Base-by-base conservation (phyloP, 257 asterid genomes). In the Lycium ferocissimum region DNA sequence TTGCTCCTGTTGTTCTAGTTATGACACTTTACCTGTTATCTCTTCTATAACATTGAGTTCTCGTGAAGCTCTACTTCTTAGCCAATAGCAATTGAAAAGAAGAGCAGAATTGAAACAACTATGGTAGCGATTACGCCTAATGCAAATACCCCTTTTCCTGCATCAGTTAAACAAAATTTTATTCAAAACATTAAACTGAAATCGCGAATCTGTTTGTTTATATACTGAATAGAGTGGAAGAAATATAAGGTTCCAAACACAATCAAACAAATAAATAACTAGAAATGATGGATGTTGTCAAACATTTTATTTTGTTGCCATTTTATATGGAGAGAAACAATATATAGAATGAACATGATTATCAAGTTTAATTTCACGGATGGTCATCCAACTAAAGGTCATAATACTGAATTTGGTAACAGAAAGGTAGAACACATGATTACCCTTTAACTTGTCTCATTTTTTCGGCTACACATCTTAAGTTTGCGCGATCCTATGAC, bases 131-230 rank as follows among this genome's bases (percentile, higher is more conserved):
- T 37, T 15, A 53, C 26, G 47, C 51, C 22, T 4, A 73, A 63
- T 80, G 88, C 65, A 12, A 84, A 20, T 35, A 72, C 47, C 20
- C 78, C 83, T 9, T 84, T 69, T 0, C 8, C 90, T 87, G 85
- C 66, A 57, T 13, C 38, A 35, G 20, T 67, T 12, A 22, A 49
- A 45, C 11, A 59, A 56, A 3, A 7, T 33, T 49, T 40, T 18
- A 51, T 9, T 71, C 17, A 1, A 26, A 70, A 70, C 17, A 40
- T 70, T 69, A 17, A 70, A 18, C 79, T 6, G 15, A 40, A 2
- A 5, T 9, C 8, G 3, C 3, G 35, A 0, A 18, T 33, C 20
- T 66, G 20, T 35, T 66, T 0, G 2, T 35, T 66, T 13, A 26
- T 13, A 26, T 4, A 11, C 26, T 12, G 72, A 65, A 0, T 66